Conservation (phyloP, 768 basidiomycete genomes). For the Phlegmacium glaucopus region DNA sequence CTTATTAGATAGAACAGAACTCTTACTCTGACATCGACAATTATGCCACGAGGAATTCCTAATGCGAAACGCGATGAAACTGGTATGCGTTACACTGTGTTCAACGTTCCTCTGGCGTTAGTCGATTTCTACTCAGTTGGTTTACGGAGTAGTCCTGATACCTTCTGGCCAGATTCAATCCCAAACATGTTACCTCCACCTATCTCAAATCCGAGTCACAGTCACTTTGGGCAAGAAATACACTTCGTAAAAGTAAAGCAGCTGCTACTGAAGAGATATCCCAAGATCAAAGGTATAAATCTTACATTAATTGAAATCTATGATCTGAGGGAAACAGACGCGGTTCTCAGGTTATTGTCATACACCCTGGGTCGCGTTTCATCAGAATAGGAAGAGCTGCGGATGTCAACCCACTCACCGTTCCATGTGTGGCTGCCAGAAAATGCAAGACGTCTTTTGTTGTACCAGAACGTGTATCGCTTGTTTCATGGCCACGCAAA, state of each 20-base stretch:
- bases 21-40: slow-evolving; percentile 1
- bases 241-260: slow-evolving; percentile 47
- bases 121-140: slow-evolving; percentile 15
- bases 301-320: slow-evolving; percentile 14
- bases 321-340: slow-evolving; percentile 42
- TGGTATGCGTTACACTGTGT: slow-evolving; percentile 77
- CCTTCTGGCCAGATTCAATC: slow-evolving; percentile 53
- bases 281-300: slow-evolving; percentile 46
- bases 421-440: slow-evolving; percentile 74
- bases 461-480: slow-evolving; percentile 40
- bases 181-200: slow-evolving; percentile 73
- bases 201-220: slow-evolving; percentile 79
- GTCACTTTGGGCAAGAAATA: slow-evolving; percentile 70
- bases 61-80: slow-evolving; percentile 80
- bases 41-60: slow-evolving; percentile 81
- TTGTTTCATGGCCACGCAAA: slow-evolving; percentile 54
- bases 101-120: slow-evolving; percentile 76
- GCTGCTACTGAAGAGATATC: slow-evolving; percentile 34
- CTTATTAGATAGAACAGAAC: too few relatives aligned
- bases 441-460: slow-evolving; percentile 48
- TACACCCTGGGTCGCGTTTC: slow-evolving; percentile 76
- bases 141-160: slow-evolving; percentile 4
- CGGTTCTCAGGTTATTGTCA: slow-evolving; percentile 74
- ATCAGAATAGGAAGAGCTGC: slow-evolving; percentile 74
- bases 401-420: slow-evolving; percentile 65